A percentile compares a stretch with the other conserved stretches of the same genome.
Conservation (phyloP, 306 rosid species). For the Vachellia collinsii region DNA sequence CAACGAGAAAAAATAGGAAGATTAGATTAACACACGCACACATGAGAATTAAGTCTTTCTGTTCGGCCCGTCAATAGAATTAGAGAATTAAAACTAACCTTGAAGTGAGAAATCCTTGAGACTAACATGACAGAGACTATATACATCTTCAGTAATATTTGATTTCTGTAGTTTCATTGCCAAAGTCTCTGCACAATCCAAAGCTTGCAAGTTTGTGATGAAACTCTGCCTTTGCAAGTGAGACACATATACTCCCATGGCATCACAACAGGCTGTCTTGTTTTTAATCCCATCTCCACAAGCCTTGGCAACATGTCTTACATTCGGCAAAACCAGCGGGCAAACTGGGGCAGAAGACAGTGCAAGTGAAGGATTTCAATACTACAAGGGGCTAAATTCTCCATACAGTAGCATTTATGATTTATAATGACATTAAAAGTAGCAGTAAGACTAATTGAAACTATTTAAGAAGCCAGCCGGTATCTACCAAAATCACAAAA, state of each 20-base stretch:
- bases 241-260: constrained; percentile 85
- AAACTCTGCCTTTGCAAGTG: constrained; percentile 97
- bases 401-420: constrained; percentile 8
- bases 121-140: constrained; percentile 79
- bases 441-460: constrained; percentile 15
- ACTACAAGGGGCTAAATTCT: constrained; percentile 22
- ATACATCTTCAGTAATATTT: constrained; percentile 69
- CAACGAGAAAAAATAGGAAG: constrained; percentile 41
- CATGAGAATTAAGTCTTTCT: constrained; percentile 18
- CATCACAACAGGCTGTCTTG: constrained; percentile 73
- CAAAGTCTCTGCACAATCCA: constrained; percentile 85
- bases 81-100: constrained; percentile 60
- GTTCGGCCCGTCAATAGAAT: constrained; percentile 13
- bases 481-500: constrained; percentile 9
- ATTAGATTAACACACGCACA: constrained; percentile 30
- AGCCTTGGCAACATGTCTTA: constrained; percentile 60
- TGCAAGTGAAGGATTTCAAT: constrained; percentile 19
- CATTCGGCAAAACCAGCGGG: constrained; percentile 79
- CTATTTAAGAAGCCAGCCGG: neutral
- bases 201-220: constrained; percentile 93
- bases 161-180: constrained; percentile 72
- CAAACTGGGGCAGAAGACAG: constrained; percentile 60
- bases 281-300: constrained; percentile 72
- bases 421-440: neutral
- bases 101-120: constrained; percentile 96